A percentile compares a stretch with the other conserved stretches of the same genome.
phyloP scores from a whole-genome alignment of 768 basidiomycete species.

The Suillus americanus region DNA sequence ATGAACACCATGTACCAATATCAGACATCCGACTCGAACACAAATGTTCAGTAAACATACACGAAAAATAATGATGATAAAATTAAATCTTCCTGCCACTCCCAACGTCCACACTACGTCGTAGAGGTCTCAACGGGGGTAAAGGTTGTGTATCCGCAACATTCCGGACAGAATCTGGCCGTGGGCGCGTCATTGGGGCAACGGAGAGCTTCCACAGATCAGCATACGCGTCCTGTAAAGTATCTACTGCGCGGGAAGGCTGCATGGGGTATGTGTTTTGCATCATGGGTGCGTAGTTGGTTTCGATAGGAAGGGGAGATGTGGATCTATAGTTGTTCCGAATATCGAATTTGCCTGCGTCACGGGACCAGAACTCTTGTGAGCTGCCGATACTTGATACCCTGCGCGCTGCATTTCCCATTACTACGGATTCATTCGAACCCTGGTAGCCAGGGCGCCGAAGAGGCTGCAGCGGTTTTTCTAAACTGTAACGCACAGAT shows the following conservation, averaged over 20 bases:
- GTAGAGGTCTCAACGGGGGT: slow-evolving; percentile 23
- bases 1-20: neutral
- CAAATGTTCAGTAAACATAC: neutral
- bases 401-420: neutral
- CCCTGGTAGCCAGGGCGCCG: slow-evolving; percentile 17
- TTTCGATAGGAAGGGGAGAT: neutral
- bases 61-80: neutral
- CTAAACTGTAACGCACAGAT: slow-evolving; percentile 17
- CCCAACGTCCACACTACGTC: slow-evolving; percentile 20
- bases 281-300: neutral
- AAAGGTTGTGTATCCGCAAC: slow-evolving; percentile 7
- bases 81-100: neutral
- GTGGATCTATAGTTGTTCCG: neutral
- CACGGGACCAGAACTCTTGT: slow-evolving; percentile 23
- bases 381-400: slow-evolving; percentile 20
- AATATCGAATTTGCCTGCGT: slow-evolving; percentile 13
- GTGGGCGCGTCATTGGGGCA: neutral
- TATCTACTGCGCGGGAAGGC: neutral
- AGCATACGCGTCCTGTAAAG: slow-evolving; percentile 1
- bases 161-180: neutral
- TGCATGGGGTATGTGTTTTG: slow-evolving; percentile 6
- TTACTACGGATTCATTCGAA: slow-evolving; percentile 6
- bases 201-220: slow-evolving; percentile 10
- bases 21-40: neutral
- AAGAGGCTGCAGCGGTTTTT: slow-evolving; percentile 22